phyloP scores from a whole-genome alignment of 2,329 filamentous ascomycete species.

The Metarhizium album region DNA sequence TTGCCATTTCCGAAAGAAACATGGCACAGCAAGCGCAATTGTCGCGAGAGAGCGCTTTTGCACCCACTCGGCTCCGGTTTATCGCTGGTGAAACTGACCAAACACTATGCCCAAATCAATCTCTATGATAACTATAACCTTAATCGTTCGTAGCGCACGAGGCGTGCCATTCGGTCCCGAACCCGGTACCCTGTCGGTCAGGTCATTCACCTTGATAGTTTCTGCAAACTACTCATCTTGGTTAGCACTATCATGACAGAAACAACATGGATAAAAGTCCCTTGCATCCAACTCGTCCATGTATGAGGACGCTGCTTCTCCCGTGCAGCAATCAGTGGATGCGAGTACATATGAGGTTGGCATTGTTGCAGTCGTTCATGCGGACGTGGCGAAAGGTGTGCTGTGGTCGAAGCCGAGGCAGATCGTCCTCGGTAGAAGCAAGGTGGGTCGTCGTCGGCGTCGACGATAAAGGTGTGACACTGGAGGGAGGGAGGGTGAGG shows the following conservation, averaged over 20 bases:
- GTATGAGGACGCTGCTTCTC: not conserved
- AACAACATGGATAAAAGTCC: not conserved
- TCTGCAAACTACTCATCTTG: not conserved
- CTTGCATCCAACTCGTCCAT: not conserved
- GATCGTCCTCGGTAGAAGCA: too few relatives aligned
- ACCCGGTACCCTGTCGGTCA: not conserved
- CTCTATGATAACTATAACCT: not conserved
- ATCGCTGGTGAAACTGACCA: not conserved
- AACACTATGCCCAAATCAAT: not conserved
- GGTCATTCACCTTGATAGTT: not conserved
- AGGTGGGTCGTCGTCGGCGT: not conserved
- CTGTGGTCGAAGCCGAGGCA: not conserved
- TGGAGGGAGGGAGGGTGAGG: too few relatives aligned
- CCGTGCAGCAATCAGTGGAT: not conserved
- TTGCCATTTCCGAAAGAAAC: too few relatives aligned
- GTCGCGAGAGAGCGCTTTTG: too few relatives aligned
- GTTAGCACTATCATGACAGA: not conserved
- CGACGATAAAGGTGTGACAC: too few relatives aligned
- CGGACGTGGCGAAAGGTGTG: not conserved
- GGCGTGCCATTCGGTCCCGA: not conserved
- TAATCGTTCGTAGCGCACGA: not conserved
- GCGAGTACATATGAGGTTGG: not conserved
- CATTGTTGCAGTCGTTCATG: not conserved
- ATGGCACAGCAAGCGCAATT: too few relatives aligned
- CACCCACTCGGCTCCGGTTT: not conserved